A percentile compares a stretch with the other conserved stretches of the same genome.
Conservation (phyloP, 164 flowering plant species). For the Nymphaea thermarum region DNA sequence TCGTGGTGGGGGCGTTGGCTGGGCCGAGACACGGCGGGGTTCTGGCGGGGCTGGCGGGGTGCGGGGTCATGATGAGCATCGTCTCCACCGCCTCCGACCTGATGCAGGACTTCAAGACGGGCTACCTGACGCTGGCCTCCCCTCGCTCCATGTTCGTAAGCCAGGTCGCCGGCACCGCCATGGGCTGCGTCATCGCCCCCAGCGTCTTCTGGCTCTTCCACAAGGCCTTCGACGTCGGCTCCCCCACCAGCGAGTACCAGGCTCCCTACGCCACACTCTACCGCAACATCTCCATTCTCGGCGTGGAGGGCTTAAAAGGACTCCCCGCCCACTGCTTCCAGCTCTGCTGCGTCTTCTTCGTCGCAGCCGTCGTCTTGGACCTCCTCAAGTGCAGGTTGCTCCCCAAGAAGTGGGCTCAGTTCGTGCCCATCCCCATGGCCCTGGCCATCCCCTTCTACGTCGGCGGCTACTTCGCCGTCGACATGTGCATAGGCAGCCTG, state of each 20-base stretch:
- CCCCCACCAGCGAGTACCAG: conserved; percentile 23
- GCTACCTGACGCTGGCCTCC: conserved; percentile 48
- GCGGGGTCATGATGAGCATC: conserved; percentile 61
- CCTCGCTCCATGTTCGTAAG: conserved; percentile 53
- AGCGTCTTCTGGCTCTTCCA: conserved; percentile 51
- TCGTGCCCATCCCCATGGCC: conserved; percentile 50
- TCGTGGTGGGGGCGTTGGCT: conserved; percentile 46
- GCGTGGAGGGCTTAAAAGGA: conserved; percentile 39
- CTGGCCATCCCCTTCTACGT: conserved; percentile 57
- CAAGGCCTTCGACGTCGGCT: conserved; percentile 36
- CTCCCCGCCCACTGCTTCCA: conserved; percentile 40
- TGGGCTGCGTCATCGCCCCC: conserved; percentile 51
- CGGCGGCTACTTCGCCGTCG: conserved; percentile 41
- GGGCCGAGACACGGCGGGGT: conserved; percentile 46
- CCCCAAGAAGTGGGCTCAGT: conserved; percentile 21
- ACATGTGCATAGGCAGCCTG: conserved; percentile 49
- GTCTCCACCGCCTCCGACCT: conserved; percentile 54
- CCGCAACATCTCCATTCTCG: conserved; percentile 43
- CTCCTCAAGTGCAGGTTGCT: conserved; percentile 14
- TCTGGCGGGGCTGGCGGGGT: conserved; percentile 50
- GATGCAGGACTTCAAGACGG: conserved; percentile 52
- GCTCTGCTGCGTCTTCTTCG: conserved; percentile 32
- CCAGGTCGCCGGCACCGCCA: conserved; percentile 43
- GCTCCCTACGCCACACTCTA: conserved; percentile 33
- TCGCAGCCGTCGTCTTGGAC: conserved; percentile 29